These are phyloP conservation scores for Penicillium goetzii DNA, from an alignment of 495 filamentous ascomycete species.

Conservation along the genomic window DNA sequence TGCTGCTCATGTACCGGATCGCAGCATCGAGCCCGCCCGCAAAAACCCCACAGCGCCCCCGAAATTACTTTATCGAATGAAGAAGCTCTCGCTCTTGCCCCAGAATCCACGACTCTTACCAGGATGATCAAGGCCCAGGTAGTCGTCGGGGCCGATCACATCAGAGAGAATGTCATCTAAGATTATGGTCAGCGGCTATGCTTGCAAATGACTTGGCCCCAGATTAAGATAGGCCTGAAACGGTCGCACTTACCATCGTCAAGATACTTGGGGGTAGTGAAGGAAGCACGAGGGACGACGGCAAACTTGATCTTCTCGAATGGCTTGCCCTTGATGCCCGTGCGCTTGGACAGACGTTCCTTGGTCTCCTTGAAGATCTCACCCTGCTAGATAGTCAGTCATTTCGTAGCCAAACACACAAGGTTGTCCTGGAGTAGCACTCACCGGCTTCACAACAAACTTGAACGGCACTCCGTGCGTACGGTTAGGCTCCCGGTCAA, in stretches of 20 bases:
- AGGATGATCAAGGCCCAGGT: conserved; percentile 86
- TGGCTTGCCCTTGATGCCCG: conserved; percentile 93
- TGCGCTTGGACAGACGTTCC: conserved; percentile 84
- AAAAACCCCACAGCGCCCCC: conserved; percentile 29
- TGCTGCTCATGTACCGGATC: conserved; percentile 34
- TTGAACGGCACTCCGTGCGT: conserved; percentile 85
- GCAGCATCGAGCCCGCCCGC: conserved; percentile 30
- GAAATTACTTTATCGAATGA: conserved; percentile 58
- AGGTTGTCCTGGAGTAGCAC: conserved; percentile 25
- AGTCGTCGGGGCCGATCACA: conserved; percentile 71
- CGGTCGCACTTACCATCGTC: conserved; percentile 71
- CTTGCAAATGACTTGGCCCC: not conserved
- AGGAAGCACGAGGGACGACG: conserved; percentile 68
- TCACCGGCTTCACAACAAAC: conserved; percentile 82
- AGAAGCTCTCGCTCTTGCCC: conserved; percentile 65
- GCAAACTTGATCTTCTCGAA: conserved; percentile 99
- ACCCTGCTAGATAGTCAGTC: conserved; percentile 55
- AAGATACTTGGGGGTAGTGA: conserved; percentile 78
- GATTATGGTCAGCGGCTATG: conserved; percentile 24
- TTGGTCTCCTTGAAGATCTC: conserved; percentile 91
- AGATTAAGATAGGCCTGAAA: too few species aligned
- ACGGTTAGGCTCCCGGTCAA: conserved; percentile 81
- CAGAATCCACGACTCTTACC: conserved; percentile 69
- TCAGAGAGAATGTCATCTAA: conserved; percentile 85
- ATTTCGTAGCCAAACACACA: not conserved